Conservation (phyloP, 208 protist genomes). For the Balamuthia mandrillaris region DNA sequence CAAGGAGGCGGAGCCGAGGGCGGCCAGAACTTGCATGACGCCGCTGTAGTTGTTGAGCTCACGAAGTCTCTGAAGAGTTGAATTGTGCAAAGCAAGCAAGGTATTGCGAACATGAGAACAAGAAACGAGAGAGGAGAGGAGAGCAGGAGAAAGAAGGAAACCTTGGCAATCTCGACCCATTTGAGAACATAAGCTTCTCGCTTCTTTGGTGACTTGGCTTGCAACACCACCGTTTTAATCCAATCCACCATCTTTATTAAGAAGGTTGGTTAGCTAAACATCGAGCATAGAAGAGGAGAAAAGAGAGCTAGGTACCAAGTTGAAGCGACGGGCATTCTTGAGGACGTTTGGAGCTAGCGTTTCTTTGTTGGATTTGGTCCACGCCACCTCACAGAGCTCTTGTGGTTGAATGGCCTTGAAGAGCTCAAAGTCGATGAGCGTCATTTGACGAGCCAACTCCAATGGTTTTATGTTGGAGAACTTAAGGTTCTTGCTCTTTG, state of each 20-base stretch:
- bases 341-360: slow-evolving; percentile 7
- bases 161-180: slow-evolving; percentile 22
- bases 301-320: not conserved
- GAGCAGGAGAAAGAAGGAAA: too few relatives aligned
- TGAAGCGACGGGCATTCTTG: not conserved
- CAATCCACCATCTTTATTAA: not conserved
- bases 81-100: too few relatives aligned
- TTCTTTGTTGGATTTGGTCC: not conserved
- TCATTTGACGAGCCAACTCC: slow-evolving; percentile 37
- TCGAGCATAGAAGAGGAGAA: not conserved
- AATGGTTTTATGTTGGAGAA: not conserved
- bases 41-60: slow-evolving; percentile 49
- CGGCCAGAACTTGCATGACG: slow-evolving; percentile 31
- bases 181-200: not conserved
- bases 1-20: not conserved
- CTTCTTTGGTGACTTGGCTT: not conserved
- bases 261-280: not conserved
- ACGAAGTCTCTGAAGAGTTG: too few relatives aligned
- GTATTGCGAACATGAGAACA: too few relatives aligned
- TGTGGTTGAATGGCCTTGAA: slow-evolving; percentile 11
- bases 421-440: slow-evolving; percentile 19
- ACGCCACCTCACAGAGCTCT: not conserved
- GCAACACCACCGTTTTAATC: slow-evolving; percentile 10
- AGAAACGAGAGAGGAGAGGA: too few relatives aligned
- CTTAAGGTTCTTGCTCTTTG: too few relatives aligned